Percentiles rank a stretch among this genome's conserved stretches.
Evolutionary conservation across 208 protist species (phyloP).

Genomic region (Crithidia thermophila): DNA sequence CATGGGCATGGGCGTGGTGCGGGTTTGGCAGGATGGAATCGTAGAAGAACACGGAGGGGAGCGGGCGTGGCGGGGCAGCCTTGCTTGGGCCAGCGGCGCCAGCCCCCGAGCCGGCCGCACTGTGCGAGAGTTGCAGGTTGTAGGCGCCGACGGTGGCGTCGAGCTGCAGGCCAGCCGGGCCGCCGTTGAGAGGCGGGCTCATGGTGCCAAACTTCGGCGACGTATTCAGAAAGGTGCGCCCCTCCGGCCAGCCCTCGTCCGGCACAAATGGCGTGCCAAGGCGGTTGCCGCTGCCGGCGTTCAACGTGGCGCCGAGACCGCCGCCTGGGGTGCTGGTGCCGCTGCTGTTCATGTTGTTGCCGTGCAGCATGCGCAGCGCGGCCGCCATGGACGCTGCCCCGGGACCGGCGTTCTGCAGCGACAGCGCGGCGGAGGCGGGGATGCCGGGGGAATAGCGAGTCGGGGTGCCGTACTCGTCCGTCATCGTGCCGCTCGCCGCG

Average conservation of each 20-base stretch:
- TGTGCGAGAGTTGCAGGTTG: constrained; percentile 3
- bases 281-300: neutral
- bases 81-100: neutral
- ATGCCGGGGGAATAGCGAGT: constrained; percentile 25
- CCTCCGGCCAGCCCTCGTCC: constrained; percentile 29
- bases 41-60: constrained; percentile 55
- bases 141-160: constrained; percentile 3
- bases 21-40: constrained; percentile 37
- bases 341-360: neutral
- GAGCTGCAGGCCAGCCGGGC: constrained; percentile 5
- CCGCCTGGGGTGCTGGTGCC: neutral
- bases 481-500: neutral
- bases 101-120: neutral
- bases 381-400: constrained; percentile 1
- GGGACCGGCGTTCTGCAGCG: neutral
- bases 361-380: constrained; percentile 8
- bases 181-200: constrained; percentile 9
- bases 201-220: constrained; percentile 11
- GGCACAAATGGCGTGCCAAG: constrained; percentile 3
- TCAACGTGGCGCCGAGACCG: no score
- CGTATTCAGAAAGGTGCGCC: constrained; percentile 7
- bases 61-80: constrained; percentile 6
- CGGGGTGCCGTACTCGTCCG: constrained; percentile 24
- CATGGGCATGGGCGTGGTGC: neutral
- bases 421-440: neutral